phyloP scores from a whole-genome alignment of 1,139 yeast genomes.

The Magnusiomyces magnusii region DNA sequence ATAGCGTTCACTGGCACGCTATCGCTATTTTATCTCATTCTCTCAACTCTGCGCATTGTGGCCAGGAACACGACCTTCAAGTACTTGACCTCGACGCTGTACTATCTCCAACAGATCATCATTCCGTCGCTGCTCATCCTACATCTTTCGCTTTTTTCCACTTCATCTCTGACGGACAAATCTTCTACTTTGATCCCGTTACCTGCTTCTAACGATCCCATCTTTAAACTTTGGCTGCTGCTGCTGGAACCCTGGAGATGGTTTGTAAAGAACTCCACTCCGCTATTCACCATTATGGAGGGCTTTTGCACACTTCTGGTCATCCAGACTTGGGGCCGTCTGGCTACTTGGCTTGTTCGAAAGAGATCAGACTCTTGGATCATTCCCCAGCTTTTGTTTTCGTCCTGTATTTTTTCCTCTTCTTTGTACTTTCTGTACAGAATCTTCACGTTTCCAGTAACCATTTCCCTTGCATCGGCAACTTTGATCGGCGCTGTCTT shows the following conservation, averaged over 20 bases:
- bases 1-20: constrained; percentile 73
- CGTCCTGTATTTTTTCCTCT: constrained; percentile 69
- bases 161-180: constrained; percentile 19
- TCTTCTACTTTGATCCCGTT: not conserved
- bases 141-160: constrained; percentile 53
- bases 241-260: constrained; percentile 58
- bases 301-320: constrained; percentile 87
- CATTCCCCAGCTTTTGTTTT: constrained; percentile 61
- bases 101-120: constrained; percentile 72
- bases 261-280: constrained; percentile 70
- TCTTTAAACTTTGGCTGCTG: constrained; percentile 29
- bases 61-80: constrained; percentile 43
- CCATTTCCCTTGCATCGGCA: constrained; percentile 61
- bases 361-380: constrained; percentile 72
- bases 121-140: constrained; percentile 75
- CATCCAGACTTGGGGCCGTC: constrained; percentile 86
- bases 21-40: constrained; percentile 54
- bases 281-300: constrained; percentile 79
- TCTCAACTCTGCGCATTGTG: constrained; percentile 63
- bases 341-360: constrained; percentile 63
- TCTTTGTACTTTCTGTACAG: constrained; percentile 74
- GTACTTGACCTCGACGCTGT: constrained; percentile 49
- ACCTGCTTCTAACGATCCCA: constrained; percentile 5
- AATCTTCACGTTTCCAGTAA: constrained; percentile 68
- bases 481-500: constrained; percentile 79